Evolutionary conservation across 2,329 filamentous ascomycete genomes (phyloP).

Genomic region (Trichoderma koningii): DNA sequence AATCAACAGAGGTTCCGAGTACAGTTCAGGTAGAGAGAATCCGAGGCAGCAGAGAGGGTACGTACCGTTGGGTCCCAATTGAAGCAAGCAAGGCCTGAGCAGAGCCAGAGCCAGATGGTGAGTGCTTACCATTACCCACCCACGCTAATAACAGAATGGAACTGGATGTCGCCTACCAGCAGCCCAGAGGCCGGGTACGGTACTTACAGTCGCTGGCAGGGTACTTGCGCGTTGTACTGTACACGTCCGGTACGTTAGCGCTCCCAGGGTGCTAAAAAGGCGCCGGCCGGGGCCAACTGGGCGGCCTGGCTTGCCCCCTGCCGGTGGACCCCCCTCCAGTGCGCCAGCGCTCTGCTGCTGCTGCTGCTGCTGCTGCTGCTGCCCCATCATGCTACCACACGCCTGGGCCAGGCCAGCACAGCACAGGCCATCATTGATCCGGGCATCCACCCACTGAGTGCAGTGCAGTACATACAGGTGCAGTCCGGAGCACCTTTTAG

Average conservation of each 20-base stretch:
- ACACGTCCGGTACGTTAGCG: too few relatives aligned
- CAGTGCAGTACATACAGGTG: too few relatives aligned
- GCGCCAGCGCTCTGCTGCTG: background rate
- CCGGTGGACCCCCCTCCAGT: background rate
- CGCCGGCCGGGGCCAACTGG: background rate
- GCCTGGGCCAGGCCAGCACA: background rate
- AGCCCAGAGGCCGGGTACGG: background rate
- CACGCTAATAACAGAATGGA: slow-evolving; percentile 14
- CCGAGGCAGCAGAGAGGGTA: background rate
- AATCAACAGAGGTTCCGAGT: too few relatives aligned
- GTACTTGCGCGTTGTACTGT: background rate
- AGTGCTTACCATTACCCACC: slow-evolving; percentile 25
- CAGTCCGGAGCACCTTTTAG: slow-evolving; percentile 13
- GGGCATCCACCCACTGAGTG: too few relatives aligned
- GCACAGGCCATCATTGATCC: too few relatives aligned
- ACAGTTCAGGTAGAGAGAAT: too few relatives aligned
- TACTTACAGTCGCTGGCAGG: background rate
- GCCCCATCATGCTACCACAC: slow-evolving; percentile 6
- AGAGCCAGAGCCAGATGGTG: background rate
- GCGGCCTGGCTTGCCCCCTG: background rate
- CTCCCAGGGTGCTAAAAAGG: too few relatives aligned
- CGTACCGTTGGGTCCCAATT: slow-evolving; percentile 26
- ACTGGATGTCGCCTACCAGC: background rate
- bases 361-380: background rate
- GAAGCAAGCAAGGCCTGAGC: background rate